Base-by-base conservation (phyloP, 495 filamentous ascomycete genomes). In the Aspergillus campestris region DNA sequence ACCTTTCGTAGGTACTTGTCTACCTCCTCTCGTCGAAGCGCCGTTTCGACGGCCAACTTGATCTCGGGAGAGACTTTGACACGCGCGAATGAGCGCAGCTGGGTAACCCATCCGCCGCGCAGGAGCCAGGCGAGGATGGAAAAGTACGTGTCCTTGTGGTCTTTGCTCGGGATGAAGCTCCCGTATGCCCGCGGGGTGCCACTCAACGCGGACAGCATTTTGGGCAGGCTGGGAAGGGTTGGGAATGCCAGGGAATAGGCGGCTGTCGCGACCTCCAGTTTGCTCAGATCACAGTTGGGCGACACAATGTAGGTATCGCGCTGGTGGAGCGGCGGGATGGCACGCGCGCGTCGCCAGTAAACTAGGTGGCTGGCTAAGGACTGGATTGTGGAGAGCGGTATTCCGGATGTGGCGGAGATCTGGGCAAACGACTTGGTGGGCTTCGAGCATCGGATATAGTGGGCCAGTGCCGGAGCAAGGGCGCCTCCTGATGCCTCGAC, bases 241-340 rank as follows among this genome's bases (percentile, higher is more conserved):
- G 90, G 86, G 50, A 97, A 97, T 3, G 78, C 69, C 12, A 74
- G 66, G 11, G 83, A 76, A 70, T 87, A 98, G 2, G 78, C 74
- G n/a, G 75, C 66, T 13, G 79, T 80, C 3, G 87, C 84, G n/a
- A 74, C 64, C 31, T 80, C 77, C 0, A 96, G 71, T 40, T 83
- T 81, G 49, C 74, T 73, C 58, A 88, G 73, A 53, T 95, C 86
- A 40, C 87, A 89, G 60, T 95, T 95, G 0, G 91, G 92, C 15
- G 86, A 92, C 29, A 95, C 80, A 24, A 95, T 84, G 62, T 96
- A 98, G n/a, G 81, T 87, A 59, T 97, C 88, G 30, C 90, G 72
- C 31, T 83, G 84, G 52, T 95, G 88, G 10, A 97, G 75, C 2
- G 92, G 92, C 8, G 89, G 87, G 46, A 98, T 94, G 28, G 90